Evolutionary conservation across 768 basidiomycete genomes (phyloP).

Genomic region (Kockovaella imperatae): DNA sequence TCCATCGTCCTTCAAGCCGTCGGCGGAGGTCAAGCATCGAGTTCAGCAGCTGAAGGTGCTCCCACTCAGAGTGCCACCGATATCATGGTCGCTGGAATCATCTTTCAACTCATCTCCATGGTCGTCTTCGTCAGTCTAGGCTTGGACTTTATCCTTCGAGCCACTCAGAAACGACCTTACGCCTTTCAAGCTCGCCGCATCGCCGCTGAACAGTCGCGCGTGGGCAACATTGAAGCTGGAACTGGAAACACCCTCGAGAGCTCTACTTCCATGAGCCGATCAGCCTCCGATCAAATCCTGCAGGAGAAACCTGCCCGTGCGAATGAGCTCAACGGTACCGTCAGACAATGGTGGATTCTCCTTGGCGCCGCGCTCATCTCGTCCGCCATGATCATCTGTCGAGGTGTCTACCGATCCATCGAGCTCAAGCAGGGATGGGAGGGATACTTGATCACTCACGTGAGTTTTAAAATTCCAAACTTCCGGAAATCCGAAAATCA

Average conservation of each 20-base stretch:
- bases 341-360: neutral
- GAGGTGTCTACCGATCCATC: slow-evolving; percentile 22
- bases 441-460: slow-evolving; percentile 7
- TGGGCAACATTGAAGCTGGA: neutral
- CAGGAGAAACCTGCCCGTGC: too few species aligned
- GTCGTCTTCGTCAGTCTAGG: slow-evolving; percentile 33
- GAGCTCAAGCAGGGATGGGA: slow-evolving; percentile 26
- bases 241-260: neutral
- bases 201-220: neutral
- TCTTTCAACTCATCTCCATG: slow-evolving; percentile 42
- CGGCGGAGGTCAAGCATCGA: slow-evolving; percentile 35
- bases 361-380: neutral
- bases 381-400: neutral
- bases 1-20: slow-evolving; percentile 41
- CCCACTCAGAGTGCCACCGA: slow-evolving; percentile 35
- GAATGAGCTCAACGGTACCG: neutral
- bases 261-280: too few species aligned
- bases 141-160: slow-evolving; percentile 36
- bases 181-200: slow-evolving; percentile 15
- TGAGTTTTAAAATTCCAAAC: too few species aligned
- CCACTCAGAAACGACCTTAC: slow-evolving; percentile 14
- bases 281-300: too few species aligned
- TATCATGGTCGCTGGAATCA: slow-evolving; percentile 45
- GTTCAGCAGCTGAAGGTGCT: slow-evolving; percentile 19
- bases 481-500: too few species aligned